Evolutionary conservation across 2,329 filamentous ascomycete genomes (phyloP), one percentile per base, ranked within the genome.

Genomic region (Orbilia blumenaviensis): DNA sequence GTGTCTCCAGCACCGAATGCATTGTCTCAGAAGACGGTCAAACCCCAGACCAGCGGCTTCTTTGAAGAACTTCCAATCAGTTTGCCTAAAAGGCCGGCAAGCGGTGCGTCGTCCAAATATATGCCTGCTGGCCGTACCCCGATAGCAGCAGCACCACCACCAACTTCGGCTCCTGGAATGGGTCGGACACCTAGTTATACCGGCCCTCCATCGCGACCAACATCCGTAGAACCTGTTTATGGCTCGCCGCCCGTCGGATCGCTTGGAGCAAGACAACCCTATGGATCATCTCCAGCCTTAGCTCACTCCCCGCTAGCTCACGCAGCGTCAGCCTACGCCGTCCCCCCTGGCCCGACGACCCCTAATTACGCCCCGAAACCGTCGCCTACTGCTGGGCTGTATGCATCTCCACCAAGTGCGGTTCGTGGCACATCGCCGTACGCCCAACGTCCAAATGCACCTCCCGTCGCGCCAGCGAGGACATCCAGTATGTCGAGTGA

Each of bases 351-450:
- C 12, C 10, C 66, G 21, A 42, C 66, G 16, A 58, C 63, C 1
- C 67, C 71, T 1, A 50, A 50, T 29, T 64, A 75, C 16, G 29
- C 72, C 16, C 34, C 77, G 10, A 77, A 78, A 32, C 67, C 74
- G 27, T 34, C 66, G 14, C 21, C 23, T 18, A 66, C 14, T 21
- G 23, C 42, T 2, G 36, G 34, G 14, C 32, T 66, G 7, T 66
- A 67, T 34, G 71, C 71, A 34, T 48, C 71, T 21, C 71, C 71
- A 2, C 29, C 38, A 1, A 68, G 21, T 7, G 42, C 23, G 29
- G 58, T 29, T 18, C 32, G 63, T 6, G 71, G 62, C 6, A 54
- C 56, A n/a, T 68, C 63, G 7, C 73, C 73, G 16, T 77, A 77
- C 38, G 66, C 73, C 4, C 73, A 67, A 18, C 73, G 66, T 7